Evolutionary conservation across 805 yeast species (phyloP).

Genomic region (Yamadazyma scolyti): DNA sequence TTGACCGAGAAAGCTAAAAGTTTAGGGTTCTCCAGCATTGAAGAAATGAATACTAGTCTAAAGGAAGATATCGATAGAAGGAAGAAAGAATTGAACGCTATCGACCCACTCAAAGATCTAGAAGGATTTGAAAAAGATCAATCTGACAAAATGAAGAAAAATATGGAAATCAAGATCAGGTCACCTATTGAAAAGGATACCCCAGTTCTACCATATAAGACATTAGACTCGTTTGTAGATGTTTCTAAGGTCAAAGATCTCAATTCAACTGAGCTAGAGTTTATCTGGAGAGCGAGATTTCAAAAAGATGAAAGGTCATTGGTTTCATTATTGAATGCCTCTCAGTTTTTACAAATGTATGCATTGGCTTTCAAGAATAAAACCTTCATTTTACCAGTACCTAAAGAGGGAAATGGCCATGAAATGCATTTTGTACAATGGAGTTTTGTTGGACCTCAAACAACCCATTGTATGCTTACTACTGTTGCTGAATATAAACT

Average conservation of each 20-base stretch:
- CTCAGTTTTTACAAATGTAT: constrained; percentile 60
- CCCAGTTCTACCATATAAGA: constrained; percentile 57
- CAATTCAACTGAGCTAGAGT: constrained; percentile 61
- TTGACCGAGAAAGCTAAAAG: constrained; percentile 32
- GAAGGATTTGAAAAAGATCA: constrained; percentile 49
- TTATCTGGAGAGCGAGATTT: constrained; percentile 88
- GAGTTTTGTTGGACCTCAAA: constrained; percentile 79
- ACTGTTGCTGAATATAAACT: constrained; percentile 88
- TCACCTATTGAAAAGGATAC: constrained; percentile 32
- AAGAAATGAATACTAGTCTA: constrained; percentile 58
- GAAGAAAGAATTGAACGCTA: constrained; percentile 52
- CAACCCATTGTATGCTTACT: constrained; percentile 87
- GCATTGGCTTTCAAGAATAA: constrained; percentile 71
- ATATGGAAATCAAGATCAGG: constrained; percentile 26
- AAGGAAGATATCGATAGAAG: constrained; percentile 57
- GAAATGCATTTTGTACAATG: constrained; percentile 95
- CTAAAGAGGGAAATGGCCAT: constrained; percentile 53
- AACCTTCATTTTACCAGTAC: constrained; percentile 84
- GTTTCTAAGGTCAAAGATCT: constrained; percentile 59
- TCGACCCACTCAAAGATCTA: constrained; percentile 71
- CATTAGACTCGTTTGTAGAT: constrained; percentile 67
- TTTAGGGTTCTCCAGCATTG: constrained; percentile 39
- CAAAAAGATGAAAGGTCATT: constrained; percentile 54
- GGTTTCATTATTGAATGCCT: constrained; percentile 58
- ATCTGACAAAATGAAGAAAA: constrained; percentile 21